Percentiles rank a stretch among this genome's conserved stretches.
Conservation (phyloP, 176 grass and related monocot species). For the Echinochloa phyllopogon region DNA sequence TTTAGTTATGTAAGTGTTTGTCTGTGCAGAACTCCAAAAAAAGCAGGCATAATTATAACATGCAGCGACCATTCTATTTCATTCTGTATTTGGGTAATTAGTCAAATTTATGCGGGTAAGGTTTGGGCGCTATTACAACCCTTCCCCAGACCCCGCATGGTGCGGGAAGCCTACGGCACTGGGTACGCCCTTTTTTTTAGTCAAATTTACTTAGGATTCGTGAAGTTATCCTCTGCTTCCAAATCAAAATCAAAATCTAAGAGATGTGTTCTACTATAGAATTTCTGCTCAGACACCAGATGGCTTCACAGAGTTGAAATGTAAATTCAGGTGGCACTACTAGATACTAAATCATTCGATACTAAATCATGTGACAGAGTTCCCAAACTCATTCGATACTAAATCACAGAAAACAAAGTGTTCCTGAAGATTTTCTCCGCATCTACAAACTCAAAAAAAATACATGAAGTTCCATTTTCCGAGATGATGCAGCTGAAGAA, state of each 20-base stretch:
- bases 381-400: background rate
- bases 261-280: background rate
- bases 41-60: background rate
- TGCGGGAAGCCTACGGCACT: too few species aligned
- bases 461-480: background rate
- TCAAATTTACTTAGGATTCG: background rate
- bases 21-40: background rate
- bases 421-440: background rate
- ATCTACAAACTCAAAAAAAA: background rate
- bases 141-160: too few species aligned
- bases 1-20: background rate
- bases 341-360: background rate
- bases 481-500: background rate
- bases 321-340: background rate
- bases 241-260: background rate
- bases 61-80: background rate
- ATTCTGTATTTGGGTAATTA: background rate
- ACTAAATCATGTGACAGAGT: too few species aligned
- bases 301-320: background rate
- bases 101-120: too few species aligned
- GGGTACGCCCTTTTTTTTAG: too few species aligned
- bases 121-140: too few species aligned
- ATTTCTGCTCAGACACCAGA: background rate
- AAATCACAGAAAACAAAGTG: background rate
- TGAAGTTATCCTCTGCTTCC: background rate